Percentiles rank a stretch among this genome's conserved stretches.
Conservation (phyloP, 2,329 filamentous ascomycete species). For the Colletotrichum noveboracense region DNA sequence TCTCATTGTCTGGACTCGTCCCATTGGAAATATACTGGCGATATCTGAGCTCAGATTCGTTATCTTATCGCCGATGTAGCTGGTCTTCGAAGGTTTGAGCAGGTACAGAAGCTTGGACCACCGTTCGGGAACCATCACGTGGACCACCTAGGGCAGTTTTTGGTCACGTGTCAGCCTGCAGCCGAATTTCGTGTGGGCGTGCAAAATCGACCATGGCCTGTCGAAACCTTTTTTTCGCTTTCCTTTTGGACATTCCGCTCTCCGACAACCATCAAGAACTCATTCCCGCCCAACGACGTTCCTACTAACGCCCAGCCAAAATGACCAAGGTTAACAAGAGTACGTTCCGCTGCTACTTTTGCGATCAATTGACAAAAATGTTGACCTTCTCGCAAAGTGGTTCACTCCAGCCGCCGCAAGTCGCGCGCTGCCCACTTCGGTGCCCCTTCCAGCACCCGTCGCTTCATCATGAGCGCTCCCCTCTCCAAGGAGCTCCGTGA, state of each 20-base stretch:
- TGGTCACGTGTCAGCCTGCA: background rate
- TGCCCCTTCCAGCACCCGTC: constrained; percentile 92
- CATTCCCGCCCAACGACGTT: constrained; percentile 12
- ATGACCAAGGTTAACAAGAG: constrained; percentile 76
- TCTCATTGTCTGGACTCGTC: background rate
- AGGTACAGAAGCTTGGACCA: background rate
- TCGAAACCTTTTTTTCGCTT: background rate
- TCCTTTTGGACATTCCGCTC: background rate
- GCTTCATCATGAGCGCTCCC: constrained; percentile 95
- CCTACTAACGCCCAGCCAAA: constrained; percentile 41
- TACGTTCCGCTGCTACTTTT: constrained; percentile 36
- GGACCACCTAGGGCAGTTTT: background rate
- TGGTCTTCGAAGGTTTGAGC: background rate
- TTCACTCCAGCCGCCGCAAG: constrained; percentile 93
- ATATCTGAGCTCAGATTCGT: background rate
- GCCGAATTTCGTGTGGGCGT: background rate
- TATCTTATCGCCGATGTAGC: background rate
- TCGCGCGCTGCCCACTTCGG: constrained; percentile 98
- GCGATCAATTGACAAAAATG: constrained; percentile 19
- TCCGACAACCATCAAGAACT: background rate
- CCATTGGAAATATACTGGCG: background rate
- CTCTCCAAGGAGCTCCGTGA: constrained; percentile 97
- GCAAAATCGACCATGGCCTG: background rate
- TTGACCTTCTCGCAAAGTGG: constrained; percentile 44
- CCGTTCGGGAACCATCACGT: background rate